Conservation (phyloP, 1,284 basidiomycete species). For the Austroboletus novae-zelandiae region DNA sequence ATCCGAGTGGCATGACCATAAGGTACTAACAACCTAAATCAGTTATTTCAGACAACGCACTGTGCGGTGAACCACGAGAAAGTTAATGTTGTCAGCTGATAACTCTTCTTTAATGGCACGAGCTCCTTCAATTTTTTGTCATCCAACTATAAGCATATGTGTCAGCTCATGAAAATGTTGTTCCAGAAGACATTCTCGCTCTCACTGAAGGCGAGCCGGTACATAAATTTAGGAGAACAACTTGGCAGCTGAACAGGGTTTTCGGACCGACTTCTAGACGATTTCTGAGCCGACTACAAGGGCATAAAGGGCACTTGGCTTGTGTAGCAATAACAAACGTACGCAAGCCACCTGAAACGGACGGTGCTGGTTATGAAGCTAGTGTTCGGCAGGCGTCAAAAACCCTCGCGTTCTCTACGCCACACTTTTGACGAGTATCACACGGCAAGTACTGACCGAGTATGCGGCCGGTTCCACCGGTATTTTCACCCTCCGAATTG, state of each 20-base stretch:
- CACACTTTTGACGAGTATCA: conserved; percentile 27
- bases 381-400: background rate
- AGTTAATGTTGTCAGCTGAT: conserved; percentile 27
- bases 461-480: conserved; percentile 22
- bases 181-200: background rate
- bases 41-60: conserved; percentile 16
- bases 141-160: conserved; percentile 21
- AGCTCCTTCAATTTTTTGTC: conserved; percentile 24
- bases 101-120: conserved; percentile 25
- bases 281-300: conserved; percentile 19
- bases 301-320: conserved; percentile 27
- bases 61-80: conserved; percentile 34
- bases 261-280: background rate
- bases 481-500: background rate
- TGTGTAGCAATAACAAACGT: conserved; percentile 31
- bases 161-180: background rate
- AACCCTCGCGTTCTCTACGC: conserved; percentile 29
- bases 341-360: conserved; percentile 23
- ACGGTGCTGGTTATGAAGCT: background rate
- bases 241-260: background rate
- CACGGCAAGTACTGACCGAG: conserved; percentile 24
- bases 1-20: conserved; percentile 16
- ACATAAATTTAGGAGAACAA: conserved; percentile 37
- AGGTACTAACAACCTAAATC: conserved; percentile 8
- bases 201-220: conserved; percentile 29